Evolutionary conservation across 2,329 filamentous ascomycete species (phyloP).

Genomic region (Ophiosphaerella korrae): DNA sequence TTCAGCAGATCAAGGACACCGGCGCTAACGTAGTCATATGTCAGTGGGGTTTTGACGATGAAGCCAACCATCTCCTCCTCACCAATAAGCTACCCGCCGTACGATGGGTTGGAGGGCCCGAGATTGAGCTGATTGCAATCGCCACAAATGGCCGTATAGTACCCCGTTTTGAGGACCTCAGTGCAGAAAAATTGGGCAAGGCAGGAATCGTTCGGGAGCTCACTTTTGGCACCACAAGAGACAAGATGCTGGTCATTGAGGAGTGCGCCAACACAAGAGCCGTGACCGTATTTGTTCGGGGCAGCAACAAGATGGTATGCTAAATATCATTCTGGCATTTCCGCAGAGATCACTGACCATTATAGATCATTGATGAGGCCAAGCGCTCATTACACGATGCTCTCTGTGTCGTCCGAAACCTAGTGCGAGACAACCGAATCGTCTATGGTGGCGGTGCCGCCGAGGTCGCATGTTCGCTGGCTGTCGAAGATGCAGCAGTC

Average conservation of each 20-base stretch:
- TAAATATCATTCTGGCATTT: not conserved
- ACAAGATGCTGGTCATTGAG: constrained; percentile 99
- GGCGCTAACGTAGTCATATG: constrained; percentile 97
- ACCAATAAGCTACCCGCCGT: constrained; percentile 97
- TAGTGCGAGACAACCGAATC: constrained; percentile 93
- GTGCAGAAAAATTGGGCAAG: constrained; percentile 83
- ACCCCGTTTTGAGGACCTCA: constrained; percentile 94
- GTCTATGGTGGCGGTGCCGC: constrained; percentile 97
- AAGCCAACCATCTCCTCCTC: constrained; percentile 94
- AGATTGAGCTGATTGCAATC: constrained; percentile 98
- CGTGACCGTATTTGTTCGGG: constrained; percentile 93
- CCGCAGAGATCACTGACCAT: constrained; percentile 8
- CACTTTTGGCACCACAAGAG: constrained; percentile 94
- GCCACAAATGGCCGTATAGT: constrained; percentile 98
- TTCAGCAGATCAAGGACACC: constrained; percentile 95
- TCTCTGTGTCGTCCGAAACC: constrained; percentile 94
- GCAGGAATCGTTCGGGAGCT: constrained; percentile 93
- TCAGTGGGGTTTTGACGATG: constrained; percentile 99
- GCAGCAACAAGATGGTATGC: constrained; percentile 97
- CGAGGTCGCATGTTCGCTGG: constrained; percentile 95
- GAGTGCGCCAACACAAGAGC: constrained; percentile 98
- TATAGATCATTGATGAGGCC: constrained; percentile 95
- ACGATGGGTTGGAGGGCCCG: constrained; percentile 95
- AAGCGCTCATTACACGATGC: constrained; percentile 97
- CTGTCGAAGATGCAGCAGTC: constrained; percentile 91